These are phyloP conservation scores for Nidularia pulvinata DNA, from an alignment of 768 basidiomycete species.

Conservation along the genomic window DNA sequence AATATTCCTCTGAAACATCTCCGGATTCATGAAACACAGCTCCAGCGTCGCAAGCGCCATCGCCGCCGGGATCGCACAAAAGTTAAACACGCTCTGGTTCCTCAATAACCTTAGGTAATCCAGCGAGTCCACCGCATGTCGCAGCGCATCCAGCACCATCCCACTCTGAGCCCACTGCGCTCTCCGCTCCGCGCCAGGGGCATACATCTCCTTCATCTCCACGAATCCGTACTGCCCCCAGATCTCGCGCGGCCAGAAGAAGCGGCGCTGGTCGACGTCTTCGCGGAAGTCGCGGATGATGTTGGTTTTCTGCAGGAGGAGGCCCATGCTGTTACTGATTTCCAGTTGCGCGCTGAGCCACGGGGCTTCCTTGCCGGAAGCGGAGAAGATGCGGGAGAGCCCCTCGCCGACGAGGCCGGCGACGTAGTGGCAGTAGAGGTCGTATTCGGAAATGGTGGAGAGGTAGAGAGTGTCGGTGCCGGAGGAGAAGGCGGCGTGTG, in stretches of 20 bases:
- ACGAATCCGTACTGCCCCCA: slow-evolving; percentile 81
- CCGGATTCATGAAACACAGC: slow-evolving; percentile 91
- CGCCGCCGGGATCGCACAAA: slow-evolving; percentile 90
- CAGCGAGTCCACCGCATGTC: slow-evolving; percentile 82
- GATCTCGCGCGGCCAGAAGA: slow-evolving; percentile 95
- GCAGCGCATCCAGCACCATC: slow-evolving; percentile 87
- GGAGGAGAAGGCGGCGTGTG: slow-evolving; percentile 77
- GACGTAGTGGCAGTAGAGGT: slow-evolving; percentile 98
- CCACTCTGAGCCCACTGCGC: slow-evolving; percentile 84
- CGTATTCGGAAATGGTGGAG: slow-evolving; percentile 81
- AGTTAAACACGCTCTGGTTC: slow-evolving; percentile 94
- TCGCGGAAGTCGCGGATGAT: slow-evolving; percentile 96
- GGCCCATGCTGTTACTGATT: slow-evolving; percentile 93
- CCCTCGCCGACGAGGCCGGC: slow-evolving; percentile 98
- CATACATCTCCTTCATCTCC: slow-evolving; percentile 69
- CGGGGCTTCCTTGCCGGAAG: slow-evolving; percentile 77
- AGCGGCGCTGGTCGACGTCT: slow-evolving; percentile 81
- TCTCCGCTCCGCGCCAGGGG: slow-evolving; percentile 53
- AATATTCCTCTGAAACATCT: slow-evolving; percentile 84
- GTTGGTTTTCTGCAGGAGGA: slow-evolving; percentile 96
- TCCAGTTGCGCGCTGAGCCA: slow-evolving; percentile 83
- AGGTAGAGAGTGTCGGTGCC: slow-evolving; percentile 70
- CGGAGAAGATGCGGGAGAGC: slow-evolving; percentile 84
- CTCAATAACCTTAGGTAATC: slow-evolving; percentile 88
- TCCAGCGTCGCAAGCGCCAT: slow-evolving; percentile 97